Evolutionary conservation across 768 basidiomycete species (phyloP), one percentile per base, ranked within the genome.

Genomic region (Podaxis pistillaris): DNA sequence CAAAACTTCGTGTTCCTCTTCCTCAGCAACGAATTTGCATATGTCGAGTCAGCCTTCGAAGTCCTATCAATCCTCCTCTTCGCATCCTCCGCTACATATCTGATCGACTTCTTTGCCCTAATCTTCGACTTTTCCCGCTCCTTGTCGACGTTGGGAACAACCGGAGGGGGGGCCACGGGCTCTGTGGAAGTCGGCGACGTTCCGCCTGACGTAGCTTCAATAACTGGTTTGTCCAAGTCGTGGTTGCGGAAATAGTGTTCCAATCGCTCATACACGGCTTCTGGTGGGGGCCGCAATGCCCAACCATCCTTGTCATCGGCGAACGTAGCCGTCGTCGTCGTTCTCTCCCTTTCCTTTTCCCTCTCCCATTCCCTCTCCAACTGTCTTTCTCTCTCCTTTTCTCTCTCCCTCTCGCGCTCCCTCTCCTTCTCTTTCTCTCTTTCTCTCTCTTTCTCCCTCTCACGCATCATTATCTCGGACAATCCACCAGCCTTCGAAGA

Each of bases 231-330:
- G 74, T 98, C 97, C 53, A 98, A 85, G 70, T 98, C 95, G 71
- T 97, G 93, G 66, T 91, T 89, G 0, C 96, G 96, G 82, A 99
- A 99, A 79, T 93, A 98, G 64, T 90, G 88, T 68, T 98, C 93
- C 7, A 99, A 82, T 60, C 91, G 87, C 47, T 98, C 91, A 71
- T 94, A 94, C 49, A 99, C 90, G 67, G 92, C 91, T 75, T 98
- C 97, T 0, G 95, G 87, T 50, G 88, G 86, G 30, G 96, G 96
- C 68, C 95, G 91, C 64, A 89, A 87, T 40, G 92, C 91, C 95
- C 94, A 97, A 60, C 83, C 81, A 67, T 86, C 88, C 64, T 82
- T 79, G 56, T 78, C 79, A 64, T 83, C 81, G 13, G 82, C 85
- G 66, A 93, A 90, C 4, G 86, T 86, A 66, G 82, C 36, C 58